Evolutionary conservation across 305 asterid species (phyloP).

Genomic region (Solanum hybrid): DNA sequence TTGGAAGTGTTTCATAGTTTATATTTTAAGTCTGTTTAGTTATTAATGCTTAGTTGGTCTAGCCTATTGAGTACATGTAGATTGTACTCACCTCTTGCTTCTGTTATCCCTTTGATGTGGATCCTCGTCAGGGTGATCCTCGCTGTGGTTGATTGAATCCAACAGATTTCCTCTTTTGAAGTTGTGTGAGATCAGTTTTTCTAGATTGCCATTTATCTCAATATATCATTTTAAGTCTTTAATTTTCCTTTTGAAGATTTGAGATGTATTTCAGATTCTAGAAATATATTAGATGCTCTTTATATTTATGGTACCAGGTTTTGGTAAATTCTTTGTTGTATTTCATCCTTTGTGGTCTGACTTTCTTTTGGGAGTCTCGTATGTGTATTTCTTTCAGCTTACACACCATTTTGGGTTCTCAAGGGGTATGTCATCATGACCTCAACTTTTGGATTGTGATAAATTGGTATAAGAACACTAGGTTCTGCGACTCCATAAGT

Average conservation of each 20-base stretch:
- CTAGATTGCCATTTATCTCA: neutral
- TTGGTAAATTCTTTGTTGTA: neutral
- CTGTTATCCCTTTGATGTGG: neutral
- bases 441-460: neutral
- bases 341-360: neutral
- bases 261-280: neutral
- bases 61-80: neutral
- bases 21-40: neutral
- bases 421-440: neutral
- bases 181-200: neutral
- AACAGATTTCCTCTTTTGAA: neutral
- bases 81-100: neutral
- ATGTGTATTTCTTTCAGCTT: neutral
- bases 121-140: neutral
- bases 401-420: neutral
- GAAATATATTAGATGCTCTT: too few relatives aligned
- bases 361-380: neutral
- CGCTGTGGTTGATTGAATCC: neutral
- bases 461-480: neutral
- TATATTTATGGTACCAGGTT: neutral
- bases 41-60: neutral
- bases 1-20: neutral
- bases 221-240: neutral
- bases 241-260: too few relatives aligned
- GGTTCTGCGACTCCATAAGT: neutral